A percentile compares a stretch with the other conserved stretches of the same genome.
Conservation (phyloP, 2,329 filamentous ascomycete genomes). For the Fusarium falciforme region DNA sequence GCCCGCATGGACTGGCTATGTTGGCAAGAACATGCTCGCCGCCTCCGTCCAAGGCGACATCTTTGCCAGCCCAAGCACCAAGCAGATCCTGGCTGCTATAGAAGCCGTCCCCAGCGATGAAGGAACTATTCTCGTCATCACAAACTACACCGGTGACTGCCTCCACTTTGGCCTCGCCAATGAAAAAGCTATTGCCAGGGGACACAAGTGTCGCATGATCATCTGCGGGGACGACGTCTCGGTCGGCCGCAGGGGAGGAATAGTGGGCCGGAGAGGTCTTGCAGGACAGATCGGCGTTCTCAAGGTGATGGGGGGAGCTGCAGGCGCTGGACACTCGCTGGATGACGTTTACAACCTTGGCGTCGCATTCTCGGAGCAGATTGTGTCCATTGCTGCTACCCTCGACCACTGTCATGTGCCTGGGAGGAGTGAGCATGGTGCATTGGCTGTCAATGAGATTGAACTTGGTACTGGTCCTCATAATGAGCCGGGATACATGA, state of each 20-base stretch:
- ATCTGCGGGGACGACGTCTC: constrained; percentile 75
- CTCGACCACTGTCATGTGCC: constrained; percentile 72
- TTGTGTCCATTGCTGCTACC: constrained; percentile 68
- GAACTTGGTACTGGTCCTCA: constrained; percentile 76
- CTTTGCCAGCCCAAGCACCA: constrained; percentile 72
- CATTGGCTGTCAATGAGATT: constrained; percentile 62
- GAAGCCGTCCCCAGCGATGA: constrained; percentile 64
- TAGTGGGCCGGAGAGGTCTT: constrained; percentile 71
- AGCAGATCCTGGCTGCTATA: constrained; percentile 70
- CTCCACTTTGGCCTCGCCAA: constrained; percentile 58
- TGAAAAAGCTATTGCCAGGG: constrained; percentile 66
- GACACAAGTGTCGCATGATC: constrained; percentile 66
- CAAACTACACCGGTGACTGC: constrained; percentile 74
- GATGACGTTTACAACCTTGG: constrained; percentile 64
- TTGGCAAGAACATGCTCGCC: constrained; percentile 70
- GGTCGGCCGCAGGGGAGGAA: constrained; percentile 66
- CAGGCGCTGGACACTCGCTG: constrained; percentile 59
- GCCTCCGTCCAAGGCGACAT: constrained; percentile 71
- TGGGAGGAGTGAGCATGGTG: constrained; percentile 61
- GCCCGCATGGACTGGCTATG: constrained; percentile 73
- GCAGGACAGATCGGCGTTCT: constrained; percentile 71
- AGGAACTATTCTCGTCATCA: constrained; percentile 70
- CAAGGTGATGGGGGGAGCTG: constrained; percentile 66
- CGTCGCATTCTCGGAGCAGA: constrained; percentile 60
- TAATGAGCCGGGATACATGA: constrained; percentile 72